Percentiles rank a stretch among this genome's conserved stretches.
These are phyloP conservation scores for Skeletonema menzelii DNA, from an alignment of 108 stramenopile genomes.

Conservation along the genomic window DNA sequence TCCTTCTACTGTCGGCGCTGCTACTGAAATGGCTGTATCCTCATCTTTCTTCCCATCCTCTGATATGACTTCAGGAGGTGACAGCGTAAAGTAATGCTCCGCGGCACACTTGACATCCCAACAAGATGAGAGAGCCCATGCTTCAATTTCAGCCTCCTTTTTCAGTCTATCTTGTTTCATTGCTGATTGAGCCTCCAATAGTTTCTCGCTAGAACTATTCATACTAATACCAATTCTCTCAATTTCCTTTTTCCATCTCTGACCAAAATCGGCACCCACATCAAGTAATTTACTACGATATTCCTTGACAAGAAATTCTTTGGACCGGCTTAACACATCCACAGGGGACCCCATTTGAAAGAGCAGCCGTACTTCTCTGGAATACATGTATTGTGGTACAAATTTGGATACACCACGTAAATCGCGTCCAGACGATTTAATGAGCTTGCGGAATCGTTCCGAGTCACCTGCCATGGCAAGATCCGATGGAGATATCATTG, in stretches of 20 bases:
- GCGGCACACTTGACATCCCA: constrained; percentile 76
- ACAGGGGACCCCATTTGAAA: constrained; percentile 68
- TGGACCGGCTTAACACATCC: constrained; percentile 56
- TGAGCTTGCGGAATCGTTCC: constrained; percentile 54
- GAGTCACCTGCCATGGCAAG: constrained; percentile 67
- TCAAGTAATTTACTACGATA: constrained; percentile 30
- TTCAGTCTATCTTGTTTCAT: constrained; percentile 25
- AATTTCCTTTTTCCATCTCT: constrained; percentile 27
- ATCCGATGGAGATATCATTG: constrained; percentile 12
- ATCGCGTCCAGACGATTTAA: constrained; percentile 50
- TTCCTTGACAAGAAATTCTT: constrained; percentile 56
- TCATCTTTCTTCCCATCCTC: not conserved
- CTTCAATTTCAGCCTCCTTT: constrained; percentile 49
- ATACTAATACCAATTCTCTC: constrained; percentile 19
- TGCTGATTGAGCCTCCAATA: constrained; percentile 9
- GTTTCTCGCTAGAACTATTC: constrained; percentile 17
- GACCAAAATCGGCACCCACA: constrained; percentile 21
- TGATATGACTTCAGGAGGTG: not conserved
- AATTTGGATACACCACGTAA: constrained; percentile 52
- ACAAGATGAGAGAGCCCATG: constrained; percentile 69
- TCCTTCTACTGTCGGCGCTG: constrained; percentile 26
- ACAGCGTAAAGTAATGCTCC: constrained; percentile 40
- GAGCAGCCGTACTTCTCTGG: constrained; percentile 62
- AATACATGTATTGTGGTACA: constrained; percentile 66
- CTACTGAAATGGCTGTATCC: not conserved